Conservation (phyloP, 768 basidiomycete species). For the Gyrodon lividus region DNA sequence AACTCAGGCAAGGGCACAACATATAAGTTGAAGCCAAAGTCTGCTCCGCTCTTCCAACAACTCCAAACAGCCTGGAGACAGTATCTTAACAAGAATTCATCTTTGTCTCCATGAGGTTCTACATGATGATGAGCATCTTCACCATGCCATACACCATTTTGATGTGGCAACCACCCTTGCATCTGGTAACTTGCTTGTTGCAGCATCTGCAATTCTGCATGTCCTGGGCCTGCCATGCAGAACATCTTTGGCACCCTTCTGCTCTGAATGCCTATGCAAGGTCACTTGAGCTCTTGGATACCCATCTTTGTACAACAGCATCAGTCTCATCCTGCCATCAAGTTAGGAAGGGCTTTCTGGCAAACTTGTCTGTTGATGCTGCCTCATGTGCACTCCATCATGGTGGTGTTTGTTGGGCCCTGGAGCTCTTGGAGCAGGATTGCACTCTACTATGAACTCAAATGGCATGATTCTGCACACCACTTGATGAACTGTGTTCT, state of each 20-base stretch:
- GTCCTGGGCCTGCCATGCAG: background rate
- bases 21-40: too few species aligned
- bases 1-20: too few species aligned
- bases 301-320: background rate
- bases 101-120: background rate
- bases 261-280: slow-evolving; percentile 3
- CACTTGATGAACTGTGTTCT: slow-evolving; percentile 20
- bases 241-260: background rate
- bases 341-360: background rate
- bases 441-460: slow-evolving; percentile 29
- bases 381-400: slow-evolving; percentile 16
- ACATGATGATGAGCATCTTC: background rate
- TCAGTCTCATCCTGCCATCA: background rate
- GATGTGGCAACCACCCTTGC: background rate
- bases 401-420: slow-evolving; percentile 10
- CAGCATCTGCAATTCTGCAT: background rate
- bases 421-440: slow-evolving; percentile 31
- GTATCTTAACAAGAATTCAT: too few species aligned
- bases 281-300: background rate
- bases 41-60: too few species aligned
- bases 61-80: too few species aligned
- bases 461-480: slow-evolving; percentile 21
- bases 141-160: background rate
- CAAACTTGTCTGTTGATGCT: background rate
- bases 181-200: background rate